Evolutionary conservation across 331 rosid genomes (phyloP).

Genomic region (Quercus phellos): DNA sequence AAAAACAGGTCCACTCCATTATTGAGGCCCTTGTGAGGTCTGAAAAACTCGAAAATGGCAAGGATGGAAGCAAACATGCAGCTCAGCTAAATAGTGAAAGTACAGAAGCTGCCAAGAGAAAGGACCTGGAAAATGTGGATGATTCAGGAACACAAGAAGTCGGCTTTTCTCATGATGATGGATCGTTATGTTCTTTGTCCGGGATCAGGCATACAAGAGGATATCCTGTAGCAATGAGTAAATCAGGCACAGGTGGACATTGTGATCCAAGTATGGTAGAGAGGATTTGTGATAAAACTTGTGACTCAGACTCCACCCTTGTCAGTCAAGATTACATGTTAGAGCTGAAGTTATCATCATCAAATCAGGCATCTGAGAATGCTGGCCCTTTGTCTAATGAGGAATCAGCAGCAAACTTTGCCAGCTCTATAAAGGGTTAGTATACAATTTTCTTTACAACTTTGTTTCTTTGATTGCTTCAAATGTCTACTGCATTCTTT

Average conservation of each 20-base stretch:
- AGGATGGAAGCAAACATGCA: constrained; percentile 44
- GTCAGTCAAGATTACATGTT: constrained; percentile 40
- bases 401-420: constrained; percentile 53
- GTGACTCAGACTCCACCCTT: constrained; percentile 34
- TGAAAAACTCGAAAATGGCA: constrained; percentile 52
- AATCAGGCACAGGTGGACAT: constrained; percentile 32
- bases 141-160: constrained; percentile 29
- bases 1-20: constrained; percentile 88
- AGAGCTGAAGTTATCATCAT: constrained; percentile 59
- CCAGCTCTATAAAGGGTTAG: constrained; percentile 66
- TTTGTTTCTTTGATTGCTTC: constrained; percentile 3
- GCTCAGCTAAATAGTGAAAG: constrained; percentile 31
- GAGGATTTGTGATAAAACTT: constrained; percentile 30
- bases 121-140: constrained; percentile 31
- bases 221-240: constrained; percentile 23
- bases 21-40: constrained; percentile 84
- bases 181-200: constrained; percentile 16
- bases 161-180: constrained; percentile 32
- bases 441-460: constrained; percentile 11
- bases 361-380: constrained; percentile 41
- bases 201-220: constrained; percentile 42
- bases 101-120: constrained; percentile 31
- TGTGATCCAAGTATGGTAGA: constrained; percentile 26
- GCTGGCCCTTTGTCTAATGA: constrained; percentile 49
- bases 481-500: neutral